These are phyloP conservation scores for Xylaria palmicola DNA, from an alignment of 495 filamentous ascomycete species.

Conservation along the genomic window DNA sequence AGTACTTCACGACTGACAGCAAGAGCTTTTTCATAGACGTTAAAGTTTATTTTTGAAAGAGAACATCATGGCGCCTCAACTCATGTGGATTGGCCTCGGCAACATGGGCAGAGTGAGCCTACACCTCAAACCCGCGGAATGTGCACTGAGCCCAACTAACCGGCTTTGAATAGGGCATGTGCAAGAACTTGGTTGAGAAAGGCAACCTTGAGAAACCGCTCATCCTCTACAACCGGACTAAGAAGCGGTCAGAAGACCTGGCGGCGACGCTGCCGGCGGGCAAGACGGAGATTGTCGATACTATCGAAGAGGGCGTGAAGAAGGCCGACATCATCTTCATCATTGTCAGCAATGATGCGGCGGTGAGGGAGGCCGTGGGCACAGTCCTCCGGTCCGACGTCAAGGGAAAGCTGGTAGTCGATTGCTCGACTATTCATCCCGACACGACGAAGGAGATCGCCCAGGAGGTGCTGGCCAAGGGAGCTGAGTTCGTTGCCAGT, in stretches of 20 bases:
- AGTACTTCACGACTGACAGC: background rate
- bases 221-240: slow-evolving; percentile 78
- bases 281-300: slow-evolving; percentile 60
- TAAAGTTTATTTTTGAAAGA: background rate
- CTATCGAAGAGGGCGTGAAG: slow-evolving; percentile 63
- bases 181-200: slow-evolving; percentile 77
- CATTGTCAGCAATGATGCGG: slow-evolving; percentile 77
- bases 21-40: background rate
- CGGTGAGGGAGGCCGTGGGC: slow-evolving; percentile 59
- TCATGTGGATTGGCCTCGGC: slow-evolving; percentile 84
- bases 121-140: background rate
- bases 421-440: slow-evolving; percentile 87
- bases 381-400: slow-evolving; percentile 54
- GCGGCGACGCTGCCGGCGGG: slow-evolving; percentile 51
- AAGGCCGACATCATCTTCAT: slow-evolving; percentile 78
- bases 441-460: slow-evolving; percentile 70
- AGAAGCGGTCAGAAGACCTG: slow-evolving; percentile 56
- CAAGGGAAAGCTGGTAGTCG: slow-evolving; percentile 71
- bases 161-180: slow-evolving; percentile 70
- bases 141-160: slow-evolving; percentile 2
- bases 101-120: slow-evolving; percentile 83
- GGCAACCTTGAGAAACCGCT: slow-evolving; percentile 67
- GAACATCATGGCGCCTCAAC: slow-evolving; percentile 56
- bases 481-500: slow-evolving; percentile 73
- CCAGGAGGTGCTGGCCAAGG: slow-evolving; percentile 51